Evolutionary conservation across 495 filamentous ascomycete species (phyloP).

Genomic region (Trichoderma virens): DNA sequence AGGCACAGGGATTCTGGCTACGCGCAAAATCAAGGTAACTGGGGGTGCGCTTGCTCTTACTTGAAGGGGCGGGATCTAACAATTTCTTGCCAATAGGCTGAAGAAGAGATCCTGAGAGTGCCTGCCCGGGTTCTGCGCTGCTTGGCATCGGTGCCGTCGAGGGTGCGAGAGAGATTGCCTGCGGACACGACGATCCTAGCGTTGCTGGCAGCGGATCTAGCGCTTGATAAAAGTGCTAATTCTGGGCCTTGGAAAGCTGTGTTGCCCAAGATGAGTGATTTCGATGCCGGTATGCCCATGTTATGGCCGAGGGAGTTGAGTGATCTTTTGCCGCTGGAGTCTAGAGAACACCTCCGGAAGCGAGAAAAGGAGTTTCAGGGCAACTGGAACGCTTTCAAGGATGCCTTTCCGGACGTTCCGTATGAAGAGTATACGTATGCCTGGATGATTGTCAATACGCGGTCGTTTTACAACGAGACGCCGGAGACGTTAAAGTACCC

Average conservation of each 20-base stretch:
- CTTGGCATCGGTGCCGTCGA: conserved; percentile 47
- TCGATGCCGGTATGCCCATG: conserved; percentile 53
- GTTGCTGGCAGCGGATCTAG: conserved; percentile 45
- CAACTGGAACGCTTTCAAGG: conserved; percentile 28
- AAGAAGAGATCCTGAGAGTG: conserved; percentile 52
- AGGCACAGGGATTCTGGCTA: conserved; percentile 69
- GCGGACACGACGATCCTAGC: conserved; percentile 48
- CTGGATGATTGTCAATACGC: conserved; percentile 64
- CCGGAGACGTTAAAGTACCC: conserved; percentile 16
- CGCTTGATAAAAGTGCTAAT: conserved; percentile 24
- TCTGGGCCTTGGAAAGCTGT: conserved; percentile 47
- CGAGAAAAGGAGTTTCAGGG: conserved; percentile 34
- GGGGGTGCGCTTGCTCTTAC: neutral
- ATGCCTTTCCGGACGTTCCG: conserved; percentile 24
- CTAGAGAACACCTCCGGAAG: neutral
- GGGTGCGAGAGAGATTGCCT: conserved; percentile 35
- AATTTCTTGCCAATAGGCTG: conserved; percentile 28
- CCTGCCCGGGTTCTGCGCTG: conserved; percentile 59
- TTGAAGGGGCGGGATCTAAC: neutral
- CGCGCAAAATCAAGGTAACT: conserved; percentile 54
- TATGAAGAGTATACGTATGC: conserved; percentile 48
- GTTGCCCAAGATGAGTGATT: conserved; percentile 50
- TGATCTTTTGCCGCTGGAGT: conserved; percentile 27
- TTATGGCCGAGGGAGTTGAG: conserved; percentile 45
- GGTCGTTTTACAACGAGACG: conserved; percentile 51